Percentiles rank a stretch among this genome's conserved stretches.
Conservation (phyloP, 148 eudicot genomes). For the Silene latifolia region DNA sequence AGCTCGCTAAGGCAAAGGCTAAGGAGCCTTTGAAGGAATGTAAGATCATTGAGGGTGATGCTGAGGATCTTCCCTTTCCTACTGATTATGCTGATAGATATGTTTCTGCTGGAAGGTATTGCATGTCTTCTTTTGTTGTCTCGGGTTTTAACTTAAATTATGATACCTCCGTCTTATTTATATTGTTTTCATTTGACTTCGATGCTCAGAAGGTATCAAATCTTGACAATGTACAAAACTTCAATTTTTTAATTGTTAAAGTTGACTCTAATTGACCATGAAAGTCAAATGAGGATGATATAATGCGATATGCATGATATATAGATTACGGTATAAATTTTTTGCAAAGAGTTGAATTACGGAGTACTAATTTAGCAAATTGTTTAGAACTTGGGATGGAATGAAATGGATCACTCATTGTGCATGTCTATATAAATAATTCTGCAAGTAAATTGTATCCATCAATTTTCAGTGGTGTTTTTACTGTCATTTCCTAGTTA, state of each 20-base stretch:
- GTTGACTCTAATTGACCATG: neutral
- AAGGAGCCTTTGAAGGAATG: slow-evolving; percentile 88
- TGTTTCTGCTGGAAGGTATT: slow-evolving; percentile 90
- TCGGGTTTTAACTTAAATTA: neutral
- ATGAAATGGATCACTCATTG: neutral
- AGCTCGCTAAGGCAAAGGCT: slow-evolving; percentile 77
- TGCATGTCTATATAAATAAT: neutral
- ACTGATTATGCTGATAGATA: slow-evolving; percentile 94
- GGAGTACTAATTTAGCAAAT: neutral
- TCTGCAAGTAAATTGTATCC: neutral
- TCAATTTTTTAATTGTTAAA: no score
- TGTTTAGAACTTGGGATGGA: neutral
- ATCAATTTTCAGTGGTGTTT: neutral
- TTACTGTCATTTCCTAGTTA: neutral
- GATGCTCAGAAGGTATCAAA: neutral
- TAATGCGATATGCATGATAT: no score
- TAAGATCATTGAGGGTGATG: slow-evolving; percentile 81
- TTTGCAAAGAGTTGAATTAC: no score
- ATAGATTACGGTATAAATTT: no score
- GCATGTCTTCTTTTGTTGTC: neutral
- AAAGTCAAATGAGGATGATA: neutral
- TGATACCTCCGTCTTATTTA: neutral
- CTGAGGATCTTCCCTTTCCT: slow-evolving; percentile 84
- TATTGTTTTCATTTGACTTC: neutral
- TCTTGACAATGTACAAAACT: neutral